A percentile compares a stretch with the other conserved stretches of the same genome.
Conservation (phyloP, 2,329 filamentous ascomycete genomes). For the Sporothrix luriei region DNA sequence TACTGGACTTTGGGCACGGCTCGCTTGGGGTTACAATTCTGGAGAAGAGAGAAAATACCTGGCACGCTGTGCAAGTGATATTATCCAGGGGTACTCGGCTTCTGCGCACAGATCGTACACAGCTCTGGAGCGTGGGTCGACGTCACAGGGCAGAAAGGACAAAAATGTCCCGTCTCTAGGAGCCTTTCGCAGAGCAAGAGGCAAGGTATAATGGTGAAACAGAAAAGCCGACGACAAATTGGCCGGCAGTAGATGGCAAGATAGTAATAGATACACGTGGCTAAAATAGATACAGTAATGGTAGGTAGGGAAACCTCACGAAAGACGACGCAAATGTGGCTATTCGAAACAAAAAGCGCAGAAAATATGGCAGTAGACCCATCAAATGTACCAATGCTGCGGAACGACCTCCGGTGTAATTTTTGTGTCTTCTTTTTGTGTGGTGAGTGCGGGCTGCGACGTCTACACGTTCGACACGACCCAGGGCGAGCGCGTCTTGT, state of each 20-base stretch:
- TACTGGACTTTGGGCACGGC: not conserved
- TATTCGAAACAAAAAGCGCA: not conserved
- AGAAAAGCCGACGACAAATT: not conserved
- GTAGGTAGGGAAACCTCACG: not conserved
- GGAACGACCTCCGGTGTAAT: not conserved
- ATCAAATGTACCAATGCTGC: not conserved
- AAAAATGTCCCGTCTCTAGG: not conserved
- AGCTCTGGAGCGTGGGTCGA: not conserved
- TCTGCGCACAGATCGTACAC: constrained; percentile 11
- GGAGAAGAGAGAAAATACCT: not conserved
- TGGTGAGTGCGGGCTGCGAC: not conserved
- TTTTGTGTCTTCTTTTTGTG: not conserved
- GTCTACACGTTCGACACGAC: constrained; percentile 39
- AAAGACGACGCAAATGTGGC: not conserved
- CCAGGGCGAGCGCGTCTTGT: constrained; percentile 42
- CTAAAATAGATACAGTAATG: not conserved
- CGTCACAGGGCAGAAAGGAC: not conserved
- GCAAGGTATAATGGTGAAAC: not conserved
- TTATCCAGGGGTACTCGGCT: not conserved
- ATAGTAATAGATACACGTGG: constrained; percentile 6
- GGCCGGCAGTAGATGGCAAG: not conserved
- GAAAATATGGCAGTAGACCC: not conserved
- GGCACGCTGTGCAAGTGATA: constrained; percentile 13
- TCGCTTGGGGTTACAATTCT: constrained; percentile 4
- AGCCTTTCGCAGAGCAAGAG: not conserved